Evolutionary conservation across 805 yeast species (phyloP), one percentile per base, ranked within the genome.

Genomic region (Myxozyma monticola): DNA sequence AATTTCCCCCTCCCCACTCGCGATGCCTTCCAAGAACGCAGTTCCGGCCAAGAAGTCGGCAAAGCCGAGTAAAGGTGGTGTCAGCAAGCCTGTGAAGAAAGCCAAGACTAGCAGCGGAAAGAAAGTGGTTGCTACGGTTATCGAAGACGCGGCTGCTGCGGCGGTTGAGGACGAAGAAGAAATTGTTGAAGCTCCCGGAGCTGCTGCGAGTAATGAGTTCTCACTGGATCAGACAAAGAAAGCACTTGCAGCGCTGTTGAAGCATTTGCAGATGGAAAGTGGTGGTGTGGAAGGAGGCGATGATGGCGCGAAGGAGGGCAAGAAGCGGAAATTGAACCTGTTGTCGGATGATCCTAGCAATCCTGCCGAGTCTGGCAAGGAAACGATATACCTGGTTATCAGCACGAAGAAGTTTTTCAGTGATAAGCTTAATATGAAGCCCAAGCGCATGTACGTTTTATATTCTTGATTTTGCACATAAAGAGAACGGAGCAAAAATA

Each of bases 351-450:
- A 77, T 21, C 81, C 75, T 9, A 77, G 74, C 37, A 77, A 76
- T 40, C 67, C 71, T 33, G 57, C 60, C 37, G 68, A 69, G 37
- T 70, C 73, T 34, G 54, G 37, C 14, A 56, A 56, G 46, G 38
- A 52, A 26, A 40, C 57, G 4, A 66, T 88, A 43, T 82, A 74
- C 62, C 69, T 89, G 48, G 82, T 81, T 52, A 71, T 85, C 35
- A 80, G 83, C 28, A 77, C 84, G 62, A 83, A 82, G 62, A 80
- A 82, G 62, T 83, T 77, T 57, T 79, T 81, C 66, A 70, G 84
- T 6, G 72, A 78, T 35, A 80, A 83, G 66, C 74, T 77, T 41
- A 70, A 52, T 52, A 74, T 64, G 67, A 75, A 66, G 63, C 77
- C 69, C 63, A 75, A 62, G 61, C 66, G 43, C 47, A 62, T 35